phyloP scores from a whole-genome alignment of 1,139 yeast species.

The Zygotorulaspora mrakii region DNA sequence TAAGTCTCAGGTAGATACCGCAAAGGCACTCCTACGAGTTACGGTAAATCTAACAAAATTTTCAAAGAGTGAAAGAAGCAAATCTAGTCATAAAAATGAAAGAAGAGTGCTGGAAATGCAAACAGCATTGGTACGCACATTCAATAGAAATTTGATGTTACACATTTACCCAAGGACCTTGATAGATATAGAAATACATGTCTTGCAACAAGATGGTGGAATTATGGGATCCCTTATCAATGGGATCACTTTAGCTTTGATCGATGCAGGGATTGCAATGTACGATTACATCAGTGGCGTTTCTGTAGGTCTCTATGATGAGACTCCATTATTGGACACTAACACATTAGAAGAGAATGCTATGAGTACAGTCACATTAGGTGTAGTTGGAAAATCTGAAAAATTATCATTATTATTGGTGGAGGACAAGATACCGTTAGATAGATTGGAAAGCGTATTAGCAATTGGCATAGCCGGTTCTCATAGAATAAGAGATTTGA shows the following conservation, averaged over 20 bases:
- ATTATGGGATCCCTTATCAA: conserved; percentile 74
- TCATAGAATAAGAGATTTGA: conserved; percentile 71
- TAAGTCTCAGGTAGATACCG: conserved; percentile 45
- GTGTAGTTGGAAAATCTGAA: conserved; percentile 78
- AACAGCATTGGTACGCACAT: conserved; percentile 71
- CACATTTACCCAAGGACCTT: conserved; percentile 79
- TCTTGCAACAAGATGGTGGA: conserved; percentile 89
- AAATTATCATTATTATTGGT: conserved; percentile 68
- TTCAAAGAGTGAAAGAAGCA: conserved; percentile 72
- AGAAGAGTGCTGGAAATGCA: conserved; percentile 73
- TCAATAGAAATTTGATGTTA: conserved; percentile 72
- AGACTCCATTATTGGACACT: conserved; percentile 74
- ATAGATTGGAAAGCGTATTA: conserved; percentile 67
- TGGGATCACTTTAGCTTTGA: conserved; percentile 83
- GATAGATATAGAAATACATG: conserved; percentile 68
- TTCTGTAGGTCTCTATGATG: conserved; percentile 74
- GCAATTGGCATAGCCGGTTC: conserved; percentile 91
- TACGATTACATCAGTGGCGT: conserved; percentile 83
- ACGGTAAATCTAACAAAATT: conserved; percentile 74
- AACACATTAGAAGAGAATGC: conserved; percentile 81
- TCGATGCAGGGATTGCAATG: conserved; percentile 95
- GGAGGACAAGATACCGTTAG: conserved; percentile 84
- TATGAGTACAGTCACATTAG: conserved; percentile 75
- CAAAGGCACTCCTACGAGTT: conserved; percentile 57
- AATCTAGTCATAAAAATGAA: conserved; percentile 51